Conservation (phyloP, 179 eudicot genomes). For the Heliamphora ciliata region DNA sequence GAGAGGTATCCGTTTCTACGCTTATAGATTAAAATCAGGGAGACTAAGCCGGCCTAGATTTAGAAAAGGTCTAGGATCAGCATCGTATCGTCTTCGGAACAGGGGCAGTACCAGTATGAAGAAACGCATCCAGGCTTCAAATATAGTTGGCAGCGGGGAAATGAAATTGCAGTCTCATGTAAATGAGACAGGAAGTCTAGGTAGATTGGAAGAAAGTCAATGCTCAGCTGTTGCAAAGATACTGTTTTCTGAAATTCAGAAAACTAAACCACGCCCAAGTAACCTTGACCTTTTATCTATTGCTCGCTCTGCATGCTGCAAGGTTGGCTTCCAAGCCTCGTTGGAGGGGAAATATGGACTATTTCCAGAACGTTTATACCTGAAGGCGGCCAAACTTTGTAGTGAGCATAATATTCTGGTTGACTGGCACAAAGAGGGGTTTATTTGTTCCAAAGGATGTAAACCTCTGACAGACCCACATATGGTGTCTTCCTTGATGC, state of each 20-base stretch:
- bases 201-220: constrained; percentile 62
- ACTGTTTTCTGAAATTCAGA: constrained; percentile 58
- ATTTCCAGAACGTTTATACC: constrained; percentile 72
- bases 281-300: constrained; percentile 60
- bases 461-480: constrained; percentile 29
- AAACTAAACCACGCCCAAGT: constrained; percentile 72
- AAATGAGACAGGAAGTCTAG: constrained; percentile 42
- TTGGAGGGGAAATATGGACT: constrained; percentile 71
- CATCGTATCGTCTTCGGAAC: constrained; percentile 61
- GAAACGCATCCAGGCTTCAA: constrained; percentile 57
- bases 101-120: constrained; percentile 48
- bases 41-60: constrained; percentile 72
- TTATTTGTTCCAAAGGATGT: constrained; percentile 69
- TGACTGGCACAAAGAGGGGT: constrained; percentile 81
- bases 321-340: constrained; percentile 46
- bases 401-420: constrained; percentile 67
- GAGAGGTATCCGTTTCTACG: constrained; percentile 63
- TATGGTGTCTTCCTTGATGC: constrained; percentile 26
- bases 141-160: constrained; percentile 31
- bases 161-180: constrained; percentile 33
- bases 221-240: constrained; percentile 71
- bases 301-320: constrained; percentile 79
- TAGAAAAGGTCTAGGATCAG: constrained; percentile 55
- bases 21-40: constrained; percentile 78
- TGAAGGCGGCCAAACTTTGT: constrained; percentile 95